phyloP scores from a whole-genome alignment of 2,329 filamentous ascomycete genomes.

The Botrytis cinerea region DNA sequence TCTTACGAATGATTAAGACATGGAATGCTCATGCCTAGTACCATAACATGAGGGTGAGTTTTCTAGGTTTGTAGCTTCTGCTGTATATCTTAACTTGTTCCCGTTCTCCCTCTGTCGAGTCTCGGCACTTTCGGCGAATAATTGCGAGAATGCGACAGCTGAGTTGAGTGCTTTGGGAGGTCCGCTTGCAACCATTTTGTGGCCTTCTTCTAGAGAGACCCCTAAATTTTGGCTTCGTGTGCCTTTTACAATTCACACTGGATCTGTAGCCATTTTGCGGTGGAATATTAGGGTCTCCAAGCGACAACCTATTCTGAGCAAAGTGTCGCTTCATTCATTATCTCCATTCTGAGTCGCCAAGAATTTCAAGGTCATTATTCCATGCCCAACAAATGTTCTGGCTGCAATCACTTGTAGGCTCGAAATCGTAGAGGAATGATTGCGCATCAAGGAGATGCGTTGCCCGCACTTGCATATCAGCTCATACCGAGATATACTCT shows the following conservation, averaged over 20 bases:
- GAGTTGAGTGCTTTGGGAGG: background rate
- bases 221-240: background rate
- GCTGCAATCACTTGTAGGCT: background rate
- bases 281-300: background rate
- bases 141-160: background rate
- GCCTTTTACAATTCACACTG: background rate
- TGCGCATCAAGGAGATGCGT: background rate
- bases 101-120: background rate
- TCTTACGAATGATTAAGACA: background rate
- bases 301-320: background rate
- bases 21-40: too few relatives aligned
- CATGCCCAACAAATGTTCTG: too few relatives aligned
- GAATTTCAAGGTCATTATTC: background rate
- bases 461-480: background rate
- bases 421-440: background rate
- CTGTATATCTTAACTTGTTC: background rate
- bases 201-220: too few relatives aligned
- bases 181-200: background rate
- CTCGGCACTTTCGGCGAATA: background rate
- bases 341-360: too few relatives aligned
- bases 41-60: background rate
- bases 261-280: background rate
- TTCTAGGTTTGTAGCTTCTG: background rate
- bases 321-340: background rate
- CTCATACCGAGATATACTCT: too few relatives aligned